Base-by-base conservation (phyloP, 306 rosid genomes). In the Urtica urens region DNA sequence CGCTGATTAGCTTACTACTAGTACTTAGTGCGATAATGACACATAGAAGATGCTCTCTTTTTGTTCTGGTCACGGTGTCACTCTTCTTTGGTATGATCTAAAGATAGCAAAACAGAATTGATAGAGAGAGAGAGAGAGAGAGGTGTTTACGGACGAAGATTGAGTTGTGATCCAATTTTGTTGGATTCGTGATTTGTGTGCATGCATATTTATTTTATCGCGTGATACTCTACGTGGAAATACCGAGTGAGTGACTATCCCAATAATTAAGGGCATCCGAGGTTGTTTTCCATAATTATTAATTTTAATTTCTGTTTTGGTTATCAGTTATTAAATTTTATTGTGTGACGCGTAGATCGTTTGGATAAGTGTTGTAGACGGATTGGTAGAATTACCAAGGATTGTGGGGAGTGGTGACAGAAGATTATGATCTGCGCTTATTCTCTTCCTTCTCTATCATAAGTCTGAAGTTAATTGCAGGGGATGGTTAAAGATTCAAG, bases 261-360 rank as follows among this genome's bases (percentile, higher is more conserved):
- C 82, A 72, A 60, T 66, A 69, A 49, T 24, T 11, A 47, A 45
- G 86, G 78, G 65, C 69, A 68, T 53, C 65, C 10, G 37, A 49
- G 76, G 67, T 25, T 58, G 67, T 30, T 45, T 10, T 45, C 7
- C 12, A 25, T 68, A 23, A 42, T n/a, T 35, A 31, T 7, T 31
- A 31, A 31, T 31, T 31, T 8, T 31, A 7, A 0, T 31, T 31
- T 31, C 13, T 31, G 7, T 31, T 31, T 13, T 31, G 37, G 7
- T 31, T 7, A 31, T 7, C 7, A 8, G 13, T 8, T 8, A 31
- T 7, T 7, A 31, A 31, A 31, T 31, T 7, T 31, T 31, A 7
- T 31, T 7, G 13, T 13, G 13, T 7, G 13, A 31, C 37, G 13
- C 37, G 37, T 31, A 13, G 37, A 31, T 31, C 2, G 0, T 7